Evolutionary conservation across 176 grass and related monocot species (phyloP).

Genomic region (Oryza punctata): DNA sequence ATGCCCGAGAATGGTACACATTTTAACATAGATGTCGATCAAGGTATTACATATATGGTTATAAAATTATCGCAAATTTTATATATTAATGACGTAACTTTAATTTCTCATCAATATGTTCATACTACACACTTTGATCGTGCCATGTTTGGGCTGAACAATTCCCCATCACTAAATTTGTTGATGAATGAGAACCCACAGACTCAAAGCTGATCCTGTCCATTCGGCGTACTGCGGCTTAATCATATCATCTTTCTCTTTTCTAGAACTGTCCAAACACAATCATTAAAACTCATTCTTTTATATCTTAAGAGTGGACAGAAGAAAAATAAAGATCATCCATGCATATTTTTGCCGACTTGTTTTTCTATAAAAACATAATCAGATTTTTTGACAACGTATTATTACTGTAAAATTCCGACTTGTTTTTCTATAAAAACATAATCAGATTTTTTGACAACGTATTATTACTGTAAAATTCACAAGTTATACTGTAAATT

Average conservation of each 20-base stretch:
- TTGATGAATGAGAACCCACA: neutral
- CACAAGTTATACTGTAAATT: too few species aligned
- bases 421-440: neutral
- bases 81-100: neutral
- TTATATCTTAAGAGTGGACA: neutral
- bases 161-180: neutral
- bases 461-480: too few species aligned
- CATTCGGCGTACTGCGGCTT: neutral
- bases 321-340: neutral
- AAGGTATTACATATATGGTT: too few species aligned
- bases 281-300: neutral
- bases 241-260: neutral
- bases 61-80: too few species aligned
- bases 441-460: neutral
- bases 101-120: neutral
- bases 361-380: neutral
- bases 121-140: neutral
- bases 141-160: neutral
- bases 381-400: neutral
- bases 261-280: slow-evolving; percentile 10
- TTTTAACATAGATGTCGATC: neutral
- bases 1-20: neutral
- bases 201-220: neutral
- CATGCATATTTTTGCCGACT: neutral
- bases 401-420: too few species aligned